Percentiles rank a stretch among this genome's conserved stretches.
Evolutionary conservation across 2,329 filamentous ascomycete genomes (phyloP).

Genomic region (Stagonosporopsis chrysanthemi): DNA sequence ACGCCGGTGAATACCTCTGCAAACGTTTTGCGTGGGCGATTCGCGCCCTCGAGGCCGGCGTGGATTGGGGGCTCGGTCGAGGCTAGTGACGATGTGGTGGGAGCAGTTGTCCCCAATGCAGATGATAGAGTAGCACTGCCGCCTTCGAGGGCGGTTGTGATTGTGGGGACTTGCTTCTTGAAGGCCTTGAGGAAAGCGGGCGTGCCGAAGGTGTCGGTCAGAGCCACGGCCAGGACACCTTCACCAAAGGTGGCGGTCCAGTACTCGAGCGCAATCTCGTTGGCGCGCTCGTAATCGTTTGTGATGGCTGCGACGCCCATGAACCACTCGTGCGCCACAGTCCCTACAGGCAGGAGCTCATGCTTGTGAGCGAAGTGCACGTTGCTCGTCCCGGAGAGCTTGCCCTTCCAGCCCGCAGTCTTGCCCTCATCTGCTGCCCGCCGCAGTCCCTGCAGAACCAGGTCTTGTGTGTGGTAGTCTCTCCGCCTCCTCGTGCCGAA

Average conservation of each 20-base stretch:
- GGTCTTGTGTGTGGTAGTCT: slow-evolving; percentile 92
- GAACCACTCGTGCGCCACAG: slow-evolving; percentile 97
- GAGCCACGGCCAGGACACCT: slow-evolving; percentile 81
- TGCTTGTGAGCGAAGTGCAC: slow-evolving; percentile 97
- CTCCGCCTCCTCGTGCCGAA: slow-evolving; percentile 89
- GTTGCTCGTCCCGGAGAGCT: slow-evolving; percentile 89
- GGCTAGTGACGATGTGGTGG: slow-evolving; percentile 46
- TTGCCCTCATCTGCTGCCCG: slow-evolving; percentile 76
- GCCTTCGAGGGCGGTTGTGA: slow-evolving; percentile 53
- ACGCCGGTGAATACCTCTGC: slow-evolving; percentile 84
- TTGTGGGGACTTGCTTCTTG: slow-evolving; percentile 66
- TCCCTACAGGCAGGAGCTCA: slow-evolving; percentile 82
- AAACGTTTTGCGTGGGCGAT: slow-evolving; percentile 66
- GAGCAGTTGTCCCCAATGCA: slow-evolving; percentile 52
- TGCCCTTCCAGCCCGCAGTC: slow-evolving; percentile 71
- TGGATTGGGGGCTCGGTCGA: slow-evolving; percentile 54
- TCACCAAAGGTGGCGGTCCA: slow-evolving; percentile 93
- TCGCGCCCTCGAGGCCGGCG: slow-evolving; percentile 49
- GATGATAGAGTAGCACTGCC: slow-evolving; percentile 52
- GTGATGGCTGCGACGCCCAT: slow-evolving; percentile 97
- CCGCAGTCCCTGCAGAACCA: slow-evolving; percentile 87
- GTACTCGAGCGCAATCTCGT: slow-evolving; percentile 81
- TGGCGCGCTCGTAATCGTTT: slow-evolving; percentile 82
- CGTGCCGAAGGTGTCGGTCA: slow-evolving; percentile 97
- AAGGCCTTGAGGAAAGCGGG: slow-evolving; percentile 87